Conservation (phyloP, 768 basidiomycete genomes). For the Leccinellum rugosiceps region DNA sequence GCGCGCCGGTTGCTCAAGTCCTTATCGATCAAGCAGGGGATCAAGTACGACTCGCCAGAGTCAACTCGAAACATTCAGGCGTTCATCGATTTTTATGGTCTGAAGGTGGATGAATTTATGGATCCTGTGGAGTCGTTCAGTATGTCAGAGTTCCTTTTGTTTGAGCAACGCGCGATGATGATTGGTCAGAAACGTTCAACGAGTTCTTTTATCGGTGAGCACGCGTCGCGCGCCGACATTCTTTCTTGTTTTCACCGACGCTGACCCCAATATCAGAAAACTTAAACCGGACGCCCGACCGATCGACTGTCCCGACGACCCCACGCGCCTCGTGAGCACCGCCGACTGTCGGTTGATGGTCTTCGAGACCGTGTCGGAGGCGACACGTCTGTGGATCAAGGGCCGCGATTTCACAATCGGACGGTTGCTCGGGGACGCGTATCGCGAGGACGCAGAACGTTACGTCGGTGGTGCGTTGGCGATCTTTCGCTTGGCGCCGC, state of each 20-base stretch:
- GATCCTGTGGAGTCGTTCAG: constrained; percentile 85
- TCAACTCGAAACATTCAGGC: constrained; percentile 80
- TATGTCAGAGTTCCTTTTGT: constrained; percentile 36
- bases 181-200: constrained; percentile 77
- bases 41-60: constrained; percentile 86
- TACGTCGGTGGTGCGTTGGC: constrained; percentile 81
- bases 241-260: not conserved
- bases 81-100: constrained; percentile 88
- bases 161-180: not conserved
- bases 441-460: constrained; percentile 63
- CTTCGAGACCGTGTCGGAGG: constrained; percentile 82
- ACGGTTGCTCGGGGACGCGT: constrained; percentile 75
- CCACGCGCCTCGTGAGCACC: constrained; percentile 76
- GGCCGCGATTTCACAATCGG: constrained; percentile 88
- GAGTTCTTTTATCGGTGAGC: constrained; percentile 79
- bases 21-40: constrained; percentile 88
- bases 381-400: constrained; percentile 94
- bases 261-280: constrained; percentile 49
- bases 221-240: not conserved
- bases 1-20: constrained; percentile 72
- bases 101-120: constrained; percentile 77
- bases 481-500: constrained; percentile 90
- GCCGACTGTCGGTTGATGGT: constrained; percentile 97
- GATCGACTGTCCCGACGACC: constrained; percentile 66
- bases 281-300: constrained; percentile 82